Percentiles rank a stretch among this genome's conserved stretches.
Evolutionary conservation across 176 grass and related monocot species (phyloP).

Genomic region (Hsuehochloa calcarea): DNA sequence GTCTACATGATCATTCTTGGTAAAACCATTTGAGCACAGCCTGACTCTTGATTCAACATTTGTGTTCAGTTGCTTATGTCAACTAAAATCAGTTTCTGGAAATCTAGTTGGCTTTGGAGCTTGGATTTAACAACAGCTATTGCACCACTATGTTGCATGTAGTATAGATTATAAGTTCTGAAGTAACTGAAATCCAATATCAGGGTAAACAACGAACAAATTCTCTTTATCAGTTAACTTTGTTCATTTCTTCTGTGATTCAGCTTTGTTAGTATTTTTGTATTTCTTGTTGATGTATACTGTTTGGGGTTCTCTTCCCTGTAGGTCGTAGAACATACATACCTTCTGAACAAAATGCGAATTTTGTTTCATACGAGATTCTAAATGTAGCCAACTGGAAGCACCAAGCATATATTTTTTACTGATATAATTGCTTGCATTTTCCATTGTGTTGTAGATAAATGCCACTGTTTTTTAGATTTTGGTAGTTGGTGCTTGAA

Average conservation of each 20-base stretch:
- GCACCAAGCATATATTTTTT: not conserved
- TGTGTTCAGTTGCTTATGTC: not conserved
- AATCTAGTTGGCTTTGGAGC: not conserved
- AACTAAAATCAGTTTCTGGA: not conserved
- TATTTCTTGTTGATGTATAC: not conserved
- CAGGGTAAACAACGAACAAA: no score
- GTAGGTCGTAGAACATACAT: not conserved
- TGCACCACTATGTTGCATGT: not conserved
- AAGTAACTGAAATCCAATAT: no score
- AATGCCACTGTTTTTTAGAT: not conserved
- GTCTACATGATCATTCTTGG: conserved; percentile 98
- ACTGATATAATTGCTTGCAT: not conserved
- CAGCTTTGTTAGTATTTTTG: not conserved
- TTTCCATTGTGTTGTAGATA: not conserved
- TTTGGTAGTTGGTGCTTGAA: not conserved
- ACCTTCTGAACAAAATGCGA: not conserved
- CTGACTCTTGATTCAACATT: conserved; percentile 1
- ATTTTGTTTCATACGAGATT: not conserved
- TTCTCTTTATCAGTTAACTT: no score
- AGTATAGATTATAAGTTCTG: no score
- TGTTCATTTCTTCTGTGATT: not conserved
- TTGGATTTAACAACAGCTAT: not conserved
- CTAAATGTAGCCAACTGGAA: not conserved
- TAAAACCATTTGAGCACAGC: conserved; percentile 12
- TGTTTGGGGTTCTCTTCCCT: not conserved